These are phyloP conservation scores for Solanum sejunctum DNA, from an alignment of 257 asterid species.

Conservation along the genomic window DNA sequence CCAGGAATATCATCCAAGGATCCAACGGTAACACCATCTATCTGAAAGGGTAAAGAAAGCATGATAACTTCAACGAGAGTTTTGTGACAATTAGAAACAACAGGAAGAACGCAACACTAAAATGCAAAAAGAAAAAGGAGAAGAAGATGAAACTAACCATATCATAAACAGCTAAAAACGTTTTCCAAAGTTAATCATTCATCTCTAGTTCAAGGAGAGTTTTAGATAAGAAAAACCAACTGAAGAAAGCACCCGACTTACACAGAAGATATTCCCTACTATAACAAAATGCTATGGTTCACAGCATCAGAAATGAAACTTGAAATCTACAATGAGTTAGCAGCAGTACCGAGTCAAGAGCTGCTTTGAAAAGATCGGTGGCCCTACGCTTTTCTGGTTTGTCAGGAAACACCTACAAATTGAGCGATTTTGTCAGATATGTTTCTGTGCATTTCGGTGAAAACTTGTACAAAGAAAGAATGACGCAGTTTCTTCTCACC, in stretches of 20 bases:
- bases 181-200: not conserved
- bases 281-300: not conserved
- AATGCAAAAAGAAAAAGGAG: not conserved
- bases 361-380: slow-evolving; percentile 64
- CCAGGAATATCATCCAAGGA: slow-evolving; percentile 94
- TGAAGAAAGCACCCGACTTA: not conserved
- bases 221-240: not conserved
- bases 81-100: not conserved
- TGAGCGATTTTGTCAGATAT: not conserved
- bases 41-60: slow-evolving; percentile 27
- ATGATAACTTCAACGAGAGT: not conserved
- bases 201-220: not conserved
- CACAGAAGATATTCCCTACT: not conserved
- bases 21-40: slow-evolving; percentile 59
- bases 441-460: not conserved
- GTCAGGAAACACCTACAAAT: slow-evolving; percentile 80
- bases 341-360: slow-evolving; percentile 68
- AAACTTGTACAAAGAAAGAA: not conserved
- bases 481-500: slow-evolving; percentile 28
- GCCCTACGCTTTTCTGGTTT: slow-evolving; percentile 96
- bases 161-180: not conserved
- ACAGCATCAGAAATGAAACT: not conserved
- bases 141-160: not conserved
- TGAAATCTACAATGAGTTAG: not conserved
- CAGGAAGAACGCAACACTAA: not conserved